Evolutionary conservation across 257 asterid genomes (phyloP), one percentile per base, ranked within the genome.

Genomic region (Lantana camara): DNA sequence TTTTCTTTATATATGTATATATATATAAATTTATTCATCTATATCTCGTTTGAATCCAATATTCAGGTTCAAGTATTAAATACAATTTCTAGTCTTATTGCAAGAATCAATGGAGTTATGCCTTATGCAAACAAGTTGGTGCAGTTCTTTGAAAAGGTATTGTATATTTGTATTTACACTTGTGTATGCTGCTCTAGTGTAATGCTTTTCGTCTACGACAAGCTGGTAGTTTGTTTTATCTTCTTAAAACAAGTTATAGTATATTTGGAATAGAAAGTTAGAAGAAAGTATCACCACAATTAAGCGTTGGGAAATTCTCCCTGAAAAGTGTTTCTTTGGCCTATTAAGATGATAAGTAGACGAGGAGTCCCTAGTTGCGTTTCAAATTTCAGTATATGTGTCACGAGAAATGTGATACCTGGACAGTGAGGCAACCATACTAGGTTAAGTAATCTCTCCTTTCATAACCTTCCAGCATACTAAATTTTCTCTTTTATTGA

Each of bases 41-140:
- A 23, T 20, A 30, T 74, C 64, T 59, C 16, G 57, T 70, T 60
- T 66, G 16, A 48, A 68, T 64, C 53, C 52, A 37, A 66, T 37
- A 9, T 79, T 67, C 93, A 94, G 99, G 99, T 94, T 83, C 97
- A 90, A 83, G 93, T 87, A 63, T 73, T 94, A 53, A 94, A 94
- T 77, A 86, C 98, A 0, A 82, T 94, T 49, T 83, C 99, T 77
- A 71, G 74, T 75, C 95, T 94, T 70, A 83, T 94, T 67, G 91
- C 91, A 69, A 90, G 75, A 64, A 75, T 80, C 63, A 75, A 83
- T 70, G 96, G 84, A 70, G 80, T 94, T 63, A 68, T 70, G 66
- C 97, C 96, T 23, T 83, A 86, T 66, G 95, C 95, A 62, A 75
- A 84, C 72, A 93, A 83, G 83, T 72, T 93, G 86, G 77, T 85